Base-by-base conservation (phyloP, 2,329 filamentous ascomycete genomes). In the Pezicula carpinea region DNA sequence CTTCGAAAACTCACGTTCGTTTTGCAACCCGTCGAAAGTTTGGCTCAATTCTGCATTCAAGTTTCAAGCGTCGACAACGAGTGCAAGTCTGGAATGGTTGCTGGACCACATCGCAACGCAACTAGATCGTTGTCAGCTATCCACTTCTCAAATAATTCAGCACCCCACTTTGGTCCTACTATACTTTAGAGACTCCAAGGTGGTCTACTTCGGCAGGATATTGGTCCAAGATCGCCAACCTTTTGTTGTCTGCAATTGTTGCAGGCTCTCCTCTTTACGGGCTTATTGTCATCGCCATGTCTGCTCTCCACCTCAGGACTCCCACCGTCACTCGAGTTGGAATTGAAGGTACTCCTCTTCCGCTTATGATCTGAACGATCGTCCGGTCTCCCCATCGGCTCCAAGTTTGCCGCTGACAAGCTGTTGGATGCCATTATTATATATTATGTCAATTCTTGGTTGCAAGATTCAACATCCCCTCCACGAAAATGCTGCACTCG, bases 201-300 rank as follows among this genome's bases (percentile, higher is more conserved):
- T 26, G 23, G 23, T 26, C 23, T 26, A 10, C 23, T 26, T 26
- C 23, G 7, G 7, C 11, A 26, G 23, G 23, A 6, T 26, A 33
- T 34, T 43, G 34, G 19, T 33, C 40, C 34, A 35, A 35, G 49
- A 44, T 47, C 15, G 38, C 43, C 33, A 39, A 85, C 82, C 72
- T 85, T 85, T 59, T 86, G 82, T 64, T 86, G 82, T 42, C 82
- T 72, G 63, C 82, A 86, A 60, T 85, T 80, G 63, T 85, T 85
- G 64, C 82, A 85, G 17, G 82, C 82, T 59, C 82, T 72, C 67
- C 38, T 19, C 21, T 40, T 40, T 11, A 40, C 38, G 4, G 38
- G 38, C 18, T 40, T 23, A 22, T 40, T 22, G 23, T 40, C 21
- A 21, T 23, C 38, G 22, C 38, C 38, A 40, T 40, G 38, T 11